These are phyloP conservation scores for Sutorius eximius DNA, from an alignment of 1,284 basidiomycete genomes.

Conservation along the genomic window DNA sequence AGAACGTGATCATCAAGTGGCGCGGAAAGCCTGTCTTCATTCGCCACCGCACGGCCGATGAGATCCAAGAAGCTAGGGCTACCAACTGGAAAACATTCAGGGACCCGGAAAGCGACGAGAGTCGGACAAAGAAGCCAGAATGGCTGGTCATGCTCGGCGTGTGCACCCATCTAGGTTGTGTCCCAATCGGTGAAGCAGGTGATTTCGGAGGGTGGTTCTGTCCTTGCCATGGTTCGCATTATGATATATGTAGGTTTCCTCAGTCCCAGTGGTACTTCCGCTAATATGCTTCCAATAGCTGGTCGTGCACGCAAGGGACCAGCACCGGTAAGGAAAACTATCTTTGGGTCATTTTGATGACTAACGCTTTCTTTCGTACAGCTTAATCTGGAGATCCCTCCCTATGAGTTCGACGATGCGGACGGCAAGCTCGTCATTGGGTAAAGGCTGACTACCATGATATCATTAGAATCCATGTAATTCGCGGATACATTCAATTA, in stretches of 20 bases:
- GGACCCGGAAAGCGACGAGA: conserved; percentile 91
- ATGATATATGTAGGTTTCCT: conserved; percentile 78
- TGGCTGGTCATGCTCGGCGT: conserved; percentile 98
- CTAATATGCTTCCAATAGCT: conserved; percentile 46
- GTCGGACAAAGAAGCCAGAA: conserved; percentile 91
- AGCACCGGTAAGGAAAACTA: conserved; percentile 67
- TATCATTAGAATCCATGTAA: conserved; percentile 22
- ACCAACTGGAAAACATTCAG: conserved; percentile 86
- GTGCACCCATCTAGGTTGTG: conserved; percentile 99
- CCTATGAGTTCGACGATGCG: conserved; percentile 84
- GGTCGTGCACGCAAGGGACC: conserved; percentile 95
- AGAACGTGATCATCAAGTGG: conserved; percentile 99
- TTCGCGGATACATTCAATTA: conserved; percentile 26
- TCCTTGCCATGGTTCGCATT: conserved; percentile 98
- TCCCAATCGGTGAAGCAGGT: conserved; percentile 97
- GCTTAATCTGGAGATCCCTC: conserved; percentile 94
- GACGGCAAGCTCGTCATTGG: conserved; percentile 91
- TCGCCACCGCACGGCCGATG: conserved; percentile 89
- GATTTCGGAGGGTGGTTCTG: conserved; percentile 99
- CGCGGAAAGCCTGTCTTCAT: conserved; percentile 99
- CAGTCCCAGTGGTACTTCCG: conserved; percentile 3
- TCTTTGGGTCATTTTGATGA: conserved; percentile 2
- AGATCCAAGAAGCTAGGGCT: conserved; percentile 92
- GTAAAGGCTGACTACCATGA: conserved; percentile 43
- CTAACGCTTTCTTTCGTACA: conserved; percentile 31